A percentile compares a stretch with the other conserved stretches of the same genome.
Evolutionary conservation across 768 basidiomycete species (phyloP).

Genomic region (Sarcomyxa edulis): DNA sequence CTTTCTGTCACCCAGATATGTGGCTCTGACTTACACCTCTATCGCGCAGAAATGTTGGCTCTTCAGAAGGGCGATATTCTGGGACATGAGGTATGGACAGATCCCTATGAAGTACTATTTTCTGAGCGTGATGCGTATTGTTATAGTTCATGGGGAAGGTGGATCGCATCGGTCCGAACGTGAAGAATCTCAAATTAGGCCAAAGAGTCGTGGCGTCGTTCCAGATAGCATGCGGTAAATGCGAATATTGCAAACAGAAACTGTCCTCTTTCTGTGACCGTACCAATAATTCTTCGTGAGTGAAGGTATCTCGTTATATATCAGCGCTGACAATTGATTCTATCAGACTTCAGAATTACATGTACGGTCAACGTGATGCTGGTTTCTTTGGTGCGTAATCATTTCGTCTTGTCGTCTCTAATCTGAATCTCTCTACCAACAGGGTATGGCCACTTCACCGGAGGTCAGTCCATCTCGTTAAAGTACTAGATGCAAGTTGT

Average conservation of each 20-base stretch:
- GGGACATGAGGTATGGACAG: slow-evolving; percentile 52
- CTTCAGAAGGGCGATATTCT: slow-evolving; percentile 73
- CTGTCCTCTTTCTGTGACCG: slow-evolving; percentile 67
- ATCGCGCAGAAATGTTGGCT: slow-evolving; percentile 63
- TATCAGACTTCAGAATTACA: slow-evolving; percentile 41
- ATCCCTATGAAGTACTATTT: neutral
- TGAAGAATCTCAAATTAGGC: slow-evolving; percentile 55
- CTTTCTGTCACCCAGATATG: too few species aligned
- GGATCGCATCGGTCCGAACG: slow-evolving; percentile 58
- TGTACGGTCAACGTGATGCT: slow-evolving; percentile 66
- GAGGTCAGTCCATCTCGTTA: too few species aligned
- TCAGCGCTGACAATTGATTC: neutral
- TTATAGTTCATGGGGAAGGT: slow-evolving; percentile 62
- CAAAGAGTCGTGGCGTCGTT: slow-evolving; percentile 77
- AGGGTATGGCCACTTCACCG: too few species aligned
- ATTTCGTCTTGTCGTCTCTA: too few species aligned
- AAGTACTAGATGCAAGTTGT: too few species aligned
- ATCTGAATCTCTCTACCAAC: too few species aligned
- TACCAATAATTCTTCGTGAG: slow-evolving; percentile 62
- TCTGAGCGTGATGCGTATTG: neutral
- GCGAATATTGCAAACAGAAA: slow-evolving; percentile 69
- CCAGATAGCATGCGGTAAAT: slow-evolving; percentile 73
- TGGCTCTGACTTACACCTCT: slow-evolving; percentile 62
- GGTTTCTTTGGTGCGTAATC: slow-evolving; percentile 74
- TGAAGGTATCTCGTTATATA: slow-evolving; percentile 13